Evolutionary conservation across 768 basidiomycete species (phyloP).

Genomic region (Cystobasidium onofrii): DNA sequence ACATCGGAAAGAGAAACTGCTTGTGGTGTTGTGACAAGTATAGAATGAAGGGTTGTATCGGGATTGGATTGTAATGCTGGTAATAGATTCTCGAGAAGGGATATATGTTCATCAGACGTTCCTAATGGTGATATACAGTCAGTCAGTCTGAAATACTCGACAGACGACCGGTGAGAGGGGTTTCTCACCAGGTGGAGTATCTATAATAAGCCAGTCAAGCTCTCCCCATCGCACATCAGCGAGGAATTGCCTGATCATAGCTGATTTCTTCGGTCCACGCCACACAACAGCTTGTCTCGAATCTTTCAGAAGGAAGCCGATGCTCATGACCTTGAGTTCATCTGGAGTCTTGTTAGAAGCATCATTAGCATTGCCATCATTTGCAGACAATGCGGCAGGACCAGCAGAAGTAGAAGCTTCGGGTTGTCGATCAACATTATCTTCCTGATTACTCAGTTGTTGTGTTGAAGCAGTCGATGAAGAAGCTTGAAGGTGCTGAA

Average conservation of each 20-base stretch:
- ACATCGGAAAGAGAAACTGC: constrained; percentile 91
- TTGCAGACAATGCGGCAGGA: not conserved
- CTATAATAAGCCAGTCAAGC: constrained; percentile 82
- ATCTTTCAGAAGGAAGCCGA: constrained; percentile 84
- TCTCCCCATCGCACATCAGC: constrained; percentile 92
- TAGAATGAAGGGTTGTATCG: constrained; percentile 59
- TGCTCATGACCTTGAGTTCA: constrained; percentile 86
- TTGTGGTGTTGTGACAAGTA: constrained; percentile 95
- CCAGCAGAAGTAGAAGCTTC: not conserved
- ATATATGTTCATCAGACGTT: constrained; percentile 96
- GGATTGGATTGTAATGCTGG: constrained; percentile 50
- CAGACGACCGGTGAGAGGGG: no score
- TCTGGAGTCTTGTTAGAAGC: constrained; percentile 43
- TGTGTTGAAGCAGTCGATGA: not conserved
- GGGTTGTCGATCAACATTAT: not conserved
- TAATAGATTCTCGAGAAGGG: constrained; percentile 83
- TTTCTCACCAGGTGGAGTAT: constrained; percentile 84
- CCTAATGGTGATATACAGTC: constrained; percentile 55
- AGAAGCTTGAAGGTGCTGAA: not conserved
- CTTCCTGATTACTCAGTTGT: constrained; percentile 18
- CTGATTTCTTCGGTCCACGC: constrained; percentile 97
- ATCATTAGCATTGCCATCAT: not conserved
- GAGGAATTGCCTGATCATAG: constrained; percentile 92
- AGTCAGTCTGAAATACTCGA: no score
- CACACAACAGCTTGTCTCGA: constrained; percentile 91